Evolutionary conservation across 176 grass and related monocot genomes (phyloP).

Genomic region (Ensete ventricosum): DNA sequence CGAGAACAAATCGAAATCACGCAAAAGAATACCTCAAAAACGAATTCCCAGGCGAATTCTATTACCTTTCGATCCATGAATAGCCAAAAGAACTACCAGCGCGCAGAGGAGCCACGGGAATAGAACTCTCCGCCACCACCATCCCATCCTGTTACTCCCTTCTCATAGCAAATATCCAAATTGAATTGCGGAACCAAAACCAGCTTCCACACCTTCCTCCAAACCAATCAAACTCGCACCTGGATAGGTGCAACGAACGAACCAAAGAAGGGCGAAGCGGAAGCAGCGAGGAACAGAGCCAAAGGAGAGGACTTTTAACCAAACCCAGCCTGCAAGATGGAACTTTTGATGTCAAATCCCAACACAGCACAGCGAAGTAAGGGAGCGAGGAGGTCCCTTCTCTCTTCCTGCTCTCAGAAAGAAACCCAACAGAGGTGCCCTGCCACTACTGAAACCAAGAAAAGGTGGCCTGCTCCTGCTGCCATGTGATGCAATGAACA

Average conservation of each 20-base stretch:
- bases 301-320: conserved; percentile 9
- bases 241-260: background rate
- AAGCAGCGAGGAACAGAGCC: background rate
- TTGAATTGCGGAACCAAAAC: background rate
- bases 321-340: background rate
- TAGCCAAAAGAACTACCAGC: conserved; percentile 3
- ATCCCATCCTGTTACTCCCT: background rate
- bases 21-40: background rate
- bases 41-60: background rate
- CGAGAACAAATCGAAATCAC: background rate
- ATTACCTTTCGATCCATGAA: conserved; percentile 13
- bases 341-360: background rate
- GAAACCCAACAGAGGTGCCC: background rate
- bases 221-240: background rate
- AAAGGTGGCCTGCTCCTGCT: background rate
- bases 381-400: background rate
- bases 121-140: background rate
- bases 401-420: background rate
- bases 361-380: background rate
- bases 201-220: background rate
- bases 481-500: background rate
- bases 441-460: background rate
- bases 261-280: too few relatives aligned
- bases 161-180: conserved; percentile 5
- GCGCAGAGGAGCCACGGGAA: background rate